Evolutionary conservation across 164 flowering plant genomes (phyloP), one percentile per base, ranked within the genome.

Genomic region (Nymphaea colorata): DNA sequence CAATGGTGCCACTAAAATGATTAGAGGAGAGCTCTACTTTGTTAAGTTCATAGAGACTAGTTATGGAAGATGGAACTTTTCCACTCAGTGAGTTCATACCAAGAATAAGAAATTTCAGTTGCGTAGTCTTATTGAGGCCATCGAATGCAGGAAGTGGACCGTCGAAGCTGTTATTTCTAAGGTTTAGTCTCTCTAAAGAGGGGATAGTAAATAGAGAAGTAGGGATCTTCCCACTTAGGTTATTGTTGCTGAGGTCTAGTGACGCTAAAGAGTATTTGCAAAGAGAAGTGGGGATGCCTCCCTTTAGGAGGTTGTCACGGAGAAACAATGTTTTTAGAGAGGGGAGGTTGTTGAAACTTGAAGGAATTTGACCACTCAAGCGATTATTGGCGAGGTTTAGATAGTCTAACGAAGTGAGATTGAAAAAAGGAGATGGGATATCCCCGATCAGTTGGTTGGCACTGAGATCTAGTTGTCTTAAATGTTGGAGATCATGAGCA

Each of bases 201-300:
- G 85, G 82, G 12, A 82, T 74, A 16, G 71, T 42, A 66, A 84
- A 80, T 62, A 87, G 74, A 44, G 79, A 64, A 0, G 67, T 2
- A 2, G 90, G 85, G 42, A 85, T 76, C 8, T 65, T 65, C 4
- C 84, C 92, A 59, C 25, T 65, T 14, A 87, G n/a, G 6, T n/a
- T 17, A 4, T 61, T 61, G n/a, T 61, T 61, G 36, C 41, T 61
- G 11, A 55, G 59, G 59, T 55, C 16, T 10, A 55, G 59, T 55
- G 12, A 1, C 59, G 1, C 16, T 55, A 55, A 55, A 16, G 36
- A 25, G 36, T 25, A 25, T 25, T 25, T 25, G 36, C 36, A 25
- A 25, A 25, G 36, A 25, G 36, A 25, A 25, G 36, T 25, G 36
- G 36, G 36, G 36, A 25, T 25, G 36, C 36, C 36, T 25, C 36